phyloP scores from a whole-genome alignment of 2,329 filamentous ascomycete genomes.

The Alternaria gansuensis region DNA sequence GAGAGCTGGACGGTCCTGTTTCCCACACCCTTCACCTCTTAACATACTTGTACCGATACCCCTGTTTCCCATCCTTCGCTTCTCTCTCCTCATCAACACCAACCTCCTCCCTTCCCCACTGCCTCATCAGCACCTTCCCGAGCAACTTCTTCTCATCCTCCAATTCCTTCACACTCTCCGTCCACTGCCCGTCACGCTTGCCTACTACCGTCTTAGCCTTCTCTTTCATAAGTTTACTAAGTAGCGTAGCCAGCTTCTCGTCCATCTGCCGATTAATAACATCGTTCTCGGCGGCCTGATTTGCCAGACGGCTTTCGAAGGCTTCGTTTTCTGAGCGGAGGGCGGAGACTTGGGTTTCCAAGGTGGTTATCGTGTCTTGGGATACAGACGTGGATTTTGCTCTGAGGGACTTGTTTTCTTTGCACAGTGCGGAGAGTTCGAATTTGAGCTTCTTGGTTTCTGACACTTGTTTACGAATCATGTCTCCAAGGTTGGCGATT shows the following conservation, averaged over 20 bases:
- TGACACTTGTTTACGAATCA: slow-evolving; percentile 40
- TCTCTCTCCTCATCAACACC: slow-evolving; percentile 35
- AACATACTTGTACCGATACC: slow-evolving; percentile 45
- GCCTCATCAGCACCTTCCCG: slow-evolving; percentile 46
- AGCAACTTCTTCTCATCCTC: slow-evolving; percentile 42
- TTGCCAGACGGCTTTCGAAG: slow-evolving; percentile 32
- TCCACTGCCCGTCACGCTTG: slow-evolving; percentile 49
- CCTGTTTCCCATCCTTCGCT: slow-evolving; percentile 39
- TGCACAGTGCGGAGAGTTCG: slow-evolving; percentile 24
- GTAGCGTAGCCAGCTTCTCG: slow-evolving; percentile 40
- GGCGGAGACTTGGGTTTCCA: slow-evolving; percentile 15
- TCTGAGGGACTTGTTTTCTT: slow-evolving; percentile 31
- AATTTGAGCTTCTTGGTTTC: slow-evolving; percentile 38
- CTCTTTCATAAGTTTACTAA: slow-evolving; percentile 46
- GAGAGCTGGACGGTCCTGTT: neutral
- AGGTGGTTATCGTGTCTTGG: slow-evolving; percentile 28
- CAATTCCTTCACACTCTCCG: slow-evolving; percentile 34
- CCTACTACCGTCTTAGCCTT: slow-evolving; percentile 42
- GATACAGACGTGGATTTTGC: slow-evolving; percentile 20
- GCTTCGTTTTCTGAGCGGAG: slow-evolving; percentile 31
- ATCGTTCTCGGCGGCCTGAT: slow-evolving; percentile 38
- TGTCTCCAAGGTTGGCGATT: slow-evolving; percentile 38
- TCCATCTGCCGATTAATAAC: slow-evolving; percentile 47
- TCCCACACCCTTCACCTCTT: slow-evolving; percentile 15
- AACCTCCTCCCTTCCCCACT: slow-evolving; percentile 50